phyloP scores from a whole-genome alignment of 2,329 filamentous ascomycete species.

The Apiospora rasikravindrae region DNA sequence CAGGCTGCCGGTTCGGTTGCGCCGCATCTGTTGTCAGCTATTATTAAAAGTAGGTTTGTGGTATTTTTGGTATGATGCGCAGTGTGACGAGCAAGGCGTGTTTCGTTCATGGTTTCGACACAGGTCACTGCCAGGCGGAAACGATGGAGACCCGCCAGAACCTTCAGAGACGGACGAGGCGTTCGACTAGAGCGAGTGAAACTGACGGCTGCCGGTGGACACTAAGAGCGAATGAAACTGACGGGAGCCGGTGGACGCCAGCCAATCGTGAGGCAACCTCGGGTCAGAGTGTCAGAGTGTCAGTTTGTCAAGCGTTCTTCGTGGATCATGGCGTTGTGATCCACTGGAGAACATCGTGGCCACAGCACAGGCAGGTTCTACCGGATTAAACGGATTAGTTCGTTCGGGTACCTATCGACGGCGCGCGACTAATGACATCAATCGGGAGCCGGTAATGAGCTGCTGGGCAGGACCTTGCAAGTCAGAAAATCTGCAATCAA shows the following conservation, averaged over 20 bases:
- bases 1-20: background rate
- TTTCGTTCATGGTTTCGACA: conserved; percentile 10
- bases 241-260: background rate
- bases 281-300: background rate
- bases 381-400: background rate
- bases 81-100: background rate
- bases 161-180: background rate
- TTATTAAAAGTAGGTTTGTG: conserved; percentile 5
- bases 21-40: background rate
- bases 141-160: background rate
- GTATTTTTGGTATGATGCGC: background rate
- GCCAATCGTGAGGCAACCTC: background rate
- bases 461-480: background rate
- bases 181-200: background rate
- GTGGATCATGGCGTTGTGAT: background rate
- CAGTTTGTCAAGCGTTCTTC: too few species aligned
- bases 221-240: background rate
- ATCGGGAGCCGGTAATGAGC: background rate
- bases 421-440: conserved; percentile 5
- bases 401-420: background rate
- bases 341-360: background rate
- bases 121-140: background rate
- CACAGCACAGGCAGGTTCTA: background rate
- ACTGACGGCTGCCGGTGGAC: background rate
- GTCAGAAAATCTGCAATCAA: background rate